A percentile compares a stretch with the other conserved stretches of the same genome.
phyloP scores from a whole-genome alignment of 2,329 filamentous ascomycete species.

The Amphichorda felina region DNA sequence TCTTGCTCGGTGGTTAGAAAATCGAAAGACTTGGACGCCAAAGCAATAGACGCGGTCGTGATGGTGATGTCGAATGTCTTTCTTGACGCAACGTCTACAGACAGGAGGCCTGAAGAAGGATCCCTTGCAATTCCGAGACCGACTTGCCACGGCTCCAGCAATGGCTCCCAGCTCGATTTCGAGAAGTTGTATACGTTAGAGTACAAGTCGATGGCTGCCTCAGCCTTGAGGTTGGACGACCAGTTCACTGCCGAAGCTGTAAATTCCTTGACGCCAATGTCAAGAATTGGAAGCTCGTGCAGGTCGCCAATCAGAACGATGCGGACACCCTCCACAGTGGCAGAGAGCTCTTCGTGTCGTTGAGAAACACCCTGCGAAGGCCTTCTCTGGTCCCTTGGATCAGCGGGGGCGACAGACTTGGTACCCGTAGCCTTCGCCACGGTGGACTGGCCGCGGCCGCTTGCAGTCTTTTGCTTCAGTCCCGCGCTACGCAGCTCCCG shows the following conservation, averaged over 20 bases:
- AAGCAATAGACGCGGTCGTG: constrained; percentile 84
- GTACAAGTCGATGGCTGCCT: constrained; percentile 86
- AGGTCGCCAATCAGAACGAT: constrained; percentile 91
- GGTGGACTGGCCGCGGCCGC: constrained; percentile 42
- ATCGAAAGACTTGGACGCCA: constrained; percentile 84
- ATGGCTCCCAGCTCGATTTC: constrained; percentile 94
- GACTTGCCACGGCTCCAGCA: constrained; percentile 94
- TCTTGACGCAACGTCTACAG: constrained; percentile 76
- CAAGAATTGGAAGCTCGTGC: constrained; percentile 89
- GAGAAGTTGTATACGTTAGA: constrained; percentile 98
- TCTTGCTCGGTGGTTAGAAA: constrained; percentile 80
- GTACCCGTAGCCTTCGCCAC: constrained; percentile 28
- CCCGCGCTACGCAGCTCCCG: constrained; percentile 37
- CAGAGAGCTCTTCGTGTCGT: constrained; percentile 65
- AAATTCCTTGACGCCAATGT: constrained; percentile 87
- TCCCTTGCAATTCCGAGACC: constrained; percentile 80
- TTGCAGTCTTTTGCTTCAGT: constrained; percentile 43
- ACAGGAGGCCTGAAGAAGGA: constrained; percentile 60
- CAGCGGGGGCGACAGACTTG: constrained; percentile 18
- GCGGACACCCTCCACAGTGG: constrained; percentile 76
- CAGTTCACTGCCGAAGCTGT: constrained; percentile 78
- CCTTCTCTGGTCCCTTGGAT: no score
- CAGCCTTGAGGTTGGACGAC: constrained; percentile 77
- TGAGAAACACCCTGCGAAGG: neutral
- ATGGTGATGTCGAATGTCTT: constrained; percentile 87